Percentiles rank a stretch among this genome's conserved stretches.
Evolutionary conservation across 306 rosid genomes (phyloP).

Genomic region (Dalbergia oliveri): DNA sequence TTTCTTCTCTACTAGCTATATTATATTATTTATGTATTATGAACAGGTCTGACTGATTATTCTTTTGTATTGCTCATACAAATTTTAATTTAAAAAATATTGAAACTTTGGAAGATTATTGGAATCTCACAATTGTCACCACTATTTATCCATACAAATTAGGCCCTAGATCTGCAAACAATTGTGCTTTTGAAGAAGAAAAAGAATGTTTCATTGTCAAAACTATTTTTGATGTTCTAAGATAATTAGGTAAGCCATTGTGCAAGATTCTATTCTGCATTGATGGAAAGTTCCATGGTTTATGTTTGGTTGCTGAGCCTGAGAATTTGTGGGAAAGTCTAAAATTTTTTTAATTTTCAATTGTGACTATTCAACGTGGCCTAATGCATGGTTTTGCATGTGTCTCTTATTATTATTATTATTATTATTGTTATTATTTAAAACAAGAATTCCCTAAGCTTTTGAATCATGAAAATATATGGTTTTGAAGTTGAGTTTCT

Average conservation of each 20-base stretch:
- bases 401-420: not conserved
- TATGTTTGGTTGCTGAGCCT: not conserved
- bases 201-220: slow-evolving; percentile 25
- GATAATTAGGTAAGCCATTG: slow-evolving; percentile 31
- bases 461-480: no score
- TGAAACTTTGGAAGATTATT: slow-evolving; percentile 36
- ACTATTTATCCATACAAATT: slow-evolving; percentile 37
- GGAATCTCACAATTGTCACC: slow-evolving; percentile 57
- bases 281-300: slow-evolving; percentile 34
- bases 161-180: slow-evolving; percentile 59
- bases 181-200: slow-evolving; percentile 28
- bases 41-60: no score
- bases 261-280: slow-evolving; percentile 17
- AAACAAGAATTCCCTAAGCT: no score
- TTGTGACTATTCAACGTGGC: not conserved
- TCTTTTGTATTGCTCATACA: not conserved
- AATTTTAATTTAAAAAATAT: slow-evolving; percentile 36
- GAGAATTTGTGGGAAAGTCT: not conserved
- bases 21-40: no score
- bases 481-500: no score
- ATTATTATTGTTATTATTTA: not conserved
- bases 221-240: slow-evolving; percentile 24
- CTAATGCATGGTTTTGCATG: not conserved
- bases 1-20: no score
- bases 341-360: not conserved